Base-by-base conservation (phyloP, 768 basidiomycete genomes). In the Kwoniella sp. region DNA sequence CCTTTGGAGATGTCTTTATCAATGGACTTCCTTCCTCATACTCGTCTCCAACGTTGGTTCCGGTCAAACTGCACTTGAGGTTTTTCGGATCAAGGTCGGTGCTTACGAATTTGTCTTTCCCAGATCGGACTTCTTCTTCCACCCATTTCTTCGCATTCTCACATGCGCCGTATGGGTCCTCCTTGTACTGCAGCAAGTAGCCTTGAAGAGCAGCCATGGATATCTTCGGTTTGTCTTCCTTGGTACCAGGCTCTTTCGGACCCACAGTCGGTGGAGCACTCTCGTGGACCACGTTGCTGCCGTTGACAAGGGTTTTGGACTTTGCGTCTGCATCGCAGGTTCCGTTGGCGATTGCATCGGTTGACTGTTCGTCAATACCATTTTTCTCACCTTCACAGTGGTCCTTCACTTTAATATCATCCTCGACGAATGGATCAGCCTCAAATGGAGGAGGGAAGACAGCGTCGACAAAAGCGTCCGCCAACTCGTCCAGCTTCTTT, bases 161-260 rank as follows among this genome's bases (percentile, higher is more conserved):
- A 8, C 93, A 92, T 67, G 88, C 90, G 23, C 45, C 53, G 61
- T 81, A 75, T 0, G 90, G 89, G 15, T 85, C 80, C 5, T 82
- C 83, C 77, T 90, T 90, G 82, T 89, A 85, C 25, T 82, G 80
- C 87, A 92, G 88, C 59, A 91, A 79, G 75, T 87, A 90, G 5
- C 91, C 92, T 82, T 95, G 93, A 63, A 96, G 83, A 64, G 90
- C 89, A 23, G 93, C 93, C 79, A 93, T 91, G 73, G 65, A 63
- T 11, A 74, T 26, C 23, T 51, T 31, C 2, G 22, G 20, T 22
- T 26, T 89, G 89, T 74, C 92, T 91, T 55, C 31, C 15, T 30
- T 38, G 34, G 11, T 5, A 51, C 23, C 23, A 2, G 23, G 50
- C 11, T 4, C 11, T 25, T 51, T 4, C 4, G 50, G 50, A 23